Base-by-base conservation (phyloP, 2,329 filamentous ascomycete species). In the Sporothrix pseudoabietina region DNA sequence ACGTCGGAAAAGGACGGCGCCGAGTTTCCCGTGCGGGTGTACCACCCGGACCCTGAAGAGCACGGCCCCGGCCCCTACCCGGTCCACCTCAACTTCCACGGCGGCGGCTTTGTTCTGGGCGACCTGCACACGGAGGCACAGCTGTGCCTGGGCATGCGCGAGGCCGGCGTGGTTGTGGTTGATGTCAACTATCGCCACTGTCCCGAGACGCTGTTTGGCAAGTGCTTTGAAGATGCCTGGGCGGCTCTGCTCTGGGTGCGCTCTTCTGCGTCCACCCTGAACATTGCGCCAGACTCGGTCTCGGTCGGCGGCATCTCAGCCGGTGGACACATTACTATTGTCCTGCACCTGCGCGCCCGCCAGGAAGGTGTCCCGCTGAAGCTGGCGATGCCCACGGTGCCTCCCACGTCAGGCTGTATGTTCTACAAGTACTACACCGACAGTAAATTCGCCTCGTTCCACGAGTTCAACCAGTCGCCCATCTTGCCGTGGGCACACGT, bases 401-500 rank as follows among this genome's bases (percentile, higher is more conserved):
- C 81, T 6, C 75, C 78, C 0, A 55, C 80, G 0, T 75, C 76
- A 4, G 77, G 77, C 7, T 74, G 63, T 0, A 72, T 83, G 14
- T 74, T 74, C 10, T 81, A 80, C 77, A 72, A 75, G 1, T 78
- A 75, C 73, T 79, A 79, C 75, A 78, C 78, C 32, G 79, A 82
- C 19, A 82, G 81, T 10, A 83, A 83, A 44, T 65, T 55, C 69
- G 3, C 10, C 1, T 75, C 74, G 14, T 73, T 75, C 44, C 52
- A 39, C 63, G 75, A 76, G 30, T 65, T 76, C 4, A 52, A 54
- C 16, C 83, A 80, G 75, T 73, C 79, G 10, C 84, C 82, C 4
- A 83, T 84, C 3, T 83, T 84, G n/a, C 84, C 85, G 75, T 85
- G 59, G 83, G 79, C 75, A 14, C 80, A 83, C 4, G 76, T 85